Percentiles rank a stretch among this genome's conserved stretches.
Evolutionary conservation across 75 land plant species (phyloP).

Genomic region (Gnetum montanum): DNA sequence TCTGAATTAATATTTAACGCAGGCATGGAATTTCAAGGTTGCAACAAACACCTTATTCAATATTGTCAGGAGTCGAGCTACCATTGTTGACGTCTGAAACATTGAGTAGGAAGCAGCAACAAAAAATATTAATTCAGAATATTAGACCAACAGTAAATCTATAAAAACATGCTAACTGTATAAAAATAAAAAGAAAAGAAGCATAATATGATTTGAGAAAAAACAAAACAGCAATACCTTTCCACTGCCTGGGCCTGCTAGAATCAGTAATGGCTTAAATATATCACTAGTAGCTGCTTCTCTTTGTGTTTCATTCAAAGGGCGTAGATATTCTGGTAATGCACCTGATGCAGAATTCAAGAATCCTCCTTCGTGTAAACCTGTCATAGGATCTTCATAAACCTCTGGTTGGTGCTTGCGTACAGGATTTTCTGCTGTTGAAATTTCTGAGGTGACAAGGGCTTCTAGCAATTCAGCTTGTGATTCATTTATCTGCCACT

Average conservation of each 20-base stretch:
- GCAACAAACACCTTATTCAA: constrained; percentile 74
- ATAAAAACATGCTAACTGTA: neutral
- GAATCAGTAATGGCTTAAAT: constrained; percentile 71
- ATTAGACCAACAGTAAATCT: neutral
- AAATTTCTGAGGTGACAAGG: no score
- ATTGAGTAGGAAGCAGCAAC: no score
- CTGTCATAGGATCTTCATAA: neutral
- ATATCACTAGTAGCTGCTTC: constrained; percentile 87
- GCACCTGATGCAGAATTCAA: constrained; percentile 15
- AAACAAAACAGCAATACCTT: constrained; percentile 66
- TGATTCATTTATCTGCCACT: neutral
- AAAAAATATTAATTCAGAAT: neutral
- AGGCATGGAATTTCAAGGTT: no score
- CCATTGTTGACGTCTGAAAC: constrained; percentile 95
- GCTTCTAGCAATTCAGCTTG: neutral
- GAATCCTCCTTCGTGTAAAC: neutral
- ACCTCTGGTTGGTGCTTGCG: no score
- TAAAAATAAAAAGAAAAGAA: constrained; percentile 2
- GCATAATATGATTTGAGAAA: no score
- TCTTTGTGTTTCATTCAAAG: constrained; percentile 65
- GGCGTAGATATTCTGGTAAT: constrained; percentile 37
- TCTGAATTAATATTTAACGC: no score
- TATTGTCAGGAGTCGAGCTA: constrained; percentile 75
- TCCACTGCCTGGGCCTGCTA: constrained; percentile 99
- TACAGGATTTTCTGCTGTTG: no score